Conservation (phyloP, 164 flowering plant genomes). For the Stephania yunnanensis region DNA sequence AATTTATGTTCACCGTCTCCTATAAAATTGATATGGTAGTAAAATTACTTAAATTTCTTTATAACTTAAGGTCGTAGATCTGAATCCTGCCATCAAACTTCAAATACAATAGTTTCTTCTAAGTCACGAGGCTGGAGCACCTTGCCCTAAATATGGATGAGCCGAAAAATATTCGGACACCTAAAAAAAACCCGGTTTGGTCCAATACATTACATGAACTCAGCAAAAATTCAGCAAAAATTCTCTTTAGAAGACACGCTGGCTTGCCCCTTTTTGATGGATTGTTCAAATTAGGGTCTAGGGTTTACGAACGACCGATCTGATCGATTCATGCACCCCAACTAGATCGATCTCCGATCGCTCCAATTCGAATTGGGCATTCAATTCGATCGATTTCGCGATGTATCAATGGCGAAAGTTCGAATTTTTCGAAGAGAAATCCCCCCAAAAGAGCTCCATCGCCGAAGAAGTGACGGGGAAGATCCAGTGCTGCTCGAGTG, state of each 20-base stretch:
- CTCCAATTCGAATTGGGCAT: neutral
- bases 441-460: conserved; percentile 45
- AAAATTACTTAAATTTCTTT: too few species aligned
- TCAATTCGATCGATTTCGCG: neutral
- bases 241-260: neutral
- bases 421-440: conserved; percentile 95
- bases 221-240: neutral
- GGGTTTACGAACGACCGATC: neutral
- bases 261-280: neutral
- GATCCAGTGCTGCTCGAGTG: conserved; percentile 74
- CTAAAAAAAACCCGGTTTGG: neutral
- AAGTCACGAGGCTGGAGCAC: too few species aligned
- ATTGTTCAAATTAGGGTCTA: neutral
- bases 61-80: too few species aligned
- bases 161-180: too few species aligned
- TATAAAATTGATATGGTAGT: too few species aligned
- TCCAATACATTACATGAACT: neutral
- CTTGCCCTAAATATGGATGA: too few species aligned
- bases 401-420: conserved; percentile 98
- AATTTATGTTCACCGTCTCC: too few species aligned
- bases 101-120: too few species aligned
- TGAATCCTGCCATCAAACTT: too few species aligned
- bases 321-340: neutral
- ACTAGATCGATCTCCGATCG: neutral
- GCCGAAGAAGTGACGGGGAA: conserved; percentile 59